Base-by-base conservation (phyloP, 2,329 filamentous ascomycete species). In the Aspergillus amoenus region DNA sequence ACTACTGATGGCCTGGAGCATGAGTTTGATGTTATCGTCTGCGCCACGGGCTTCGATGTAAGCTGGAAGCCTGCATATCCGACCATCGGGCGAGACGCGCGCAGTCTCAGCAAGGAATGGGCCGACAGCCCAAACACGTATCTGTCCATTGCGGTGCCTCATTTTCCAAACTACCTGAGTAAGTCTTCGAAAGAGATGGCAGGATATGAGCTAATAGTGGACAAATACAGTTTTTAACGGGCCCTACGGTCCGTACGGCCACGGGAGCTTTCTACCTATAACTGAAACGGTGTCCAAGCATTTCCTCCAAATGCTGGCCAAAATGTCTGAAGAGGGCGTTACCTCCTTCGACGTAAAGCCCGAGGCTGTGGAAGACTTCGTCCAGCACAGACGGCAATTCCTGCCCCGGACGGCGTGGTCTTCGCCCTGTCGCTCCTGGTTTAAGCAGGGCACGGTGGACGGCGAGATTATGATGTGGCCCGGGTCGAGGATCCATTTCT, bases 1-100 rank as follows among this genome's bases (percentile, higher is more conserved):
- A 71, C 73, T 27, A 67, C 69, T 3, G 65, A 65, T n/a, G 68
- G 53, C 1, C 9, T 15, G 1, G 47, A 72, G 42, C 60, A 68
- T 49, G 56, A 65, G 5, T 59, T 70, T 7, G 71, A 74, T 37
- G 62, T 70, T 12, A 64, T 74, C 13, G 65, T 71, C n/a, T 74
- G 71, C 52, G 72, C 72, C 1, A 74, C 72, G 1, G 72, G 71
- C 0, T 74, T 73, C 41, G 68, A 74, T 27, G 72, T 69, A 2
- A 65, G 66, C 12, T 72, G 63, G 30, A 66, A 63, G 5, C 70
- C 72, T 0, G 63, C 65, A 5, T 73, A 72, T 32, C 47, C 47
- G 2, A 42, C 37, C 7, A 30, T 30, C 2, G 47, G 47, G 0
- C 21, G 47, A 8, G 22, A 42, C 2, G 22, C 34, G 5, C 34